These are phyloP conservation scores for Ogataea kodamae DNA, from an alignment of 805 yeast species.

Conservation along the genomic window DNA sequence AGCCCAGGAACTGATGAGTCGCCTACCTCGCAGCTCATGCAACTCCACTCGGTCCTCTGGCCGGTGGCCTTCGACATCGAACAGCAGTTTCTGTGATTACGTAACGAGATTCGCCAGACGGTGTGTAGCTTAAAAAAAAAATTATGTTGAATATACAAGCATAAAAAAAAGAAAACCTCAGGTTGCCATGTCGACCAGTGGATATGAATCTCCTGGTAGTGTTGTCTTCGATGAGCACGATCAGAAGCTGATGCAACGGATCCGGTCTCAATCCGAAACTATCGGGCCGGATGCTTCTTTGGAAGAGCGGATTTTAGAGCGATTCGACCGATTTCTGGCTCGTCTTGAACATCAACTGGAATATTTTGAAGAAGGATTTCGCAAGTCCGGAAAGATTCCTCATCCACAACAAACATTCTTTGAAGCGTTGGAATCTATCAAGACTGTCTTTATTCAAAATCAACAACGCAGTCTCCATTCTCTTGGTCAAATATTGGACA, in stretches of 20 bases:
- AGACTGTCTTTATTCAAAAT: constrained; percentile 21
- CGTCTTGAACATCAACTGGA: constrained; percentile 30
- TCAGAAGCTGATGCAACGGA: constrained; percentile 16
- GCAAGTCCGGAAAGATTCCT: constrained; percentile 15
- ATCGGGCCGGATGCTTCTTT: constrained; percentile 14
- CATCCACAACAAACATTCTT: constrained; percentile 24
- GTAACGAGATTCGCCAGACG: too few species aligned
- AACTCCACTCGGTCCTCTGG: constrained; percentile 16
- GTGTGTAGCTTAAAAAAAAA: too few species aligned
- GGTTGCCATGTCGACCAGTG: constrained; percentile 18
- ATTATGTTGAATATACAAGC: too few species aligned
- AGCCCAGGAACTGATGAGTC: constrained; percentile 13
- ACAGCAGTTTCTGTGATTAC: constrained; percentile 9
- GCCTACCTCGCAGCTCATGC: constrained; percentile 14
- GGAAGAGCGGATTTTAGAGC: constrained; percentile 28
- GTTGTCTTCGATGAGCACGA: constrained; percentile 14
- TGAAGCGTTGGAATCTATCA: constrained; percentile 23
- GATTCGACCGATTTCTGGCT: constrained; percentile 28
- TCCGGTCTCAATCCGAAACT: constrained; percentile 11
- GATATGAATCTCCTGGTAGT: constrained; percentile 1
- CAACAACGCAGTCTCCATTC: constrained; percentile 29
- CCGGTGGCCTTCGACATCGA: constrained; percentile 18
- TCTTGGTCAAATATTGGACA: constrained; percentile 29
- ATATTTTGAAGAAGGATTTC: constrained; percentile 27
- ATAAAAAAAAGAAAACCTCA: too few species aligned